Conservation (phyloP, 2,329 filamentous ascomycete genomes). For the Coniochaeta sp. region DNA sequence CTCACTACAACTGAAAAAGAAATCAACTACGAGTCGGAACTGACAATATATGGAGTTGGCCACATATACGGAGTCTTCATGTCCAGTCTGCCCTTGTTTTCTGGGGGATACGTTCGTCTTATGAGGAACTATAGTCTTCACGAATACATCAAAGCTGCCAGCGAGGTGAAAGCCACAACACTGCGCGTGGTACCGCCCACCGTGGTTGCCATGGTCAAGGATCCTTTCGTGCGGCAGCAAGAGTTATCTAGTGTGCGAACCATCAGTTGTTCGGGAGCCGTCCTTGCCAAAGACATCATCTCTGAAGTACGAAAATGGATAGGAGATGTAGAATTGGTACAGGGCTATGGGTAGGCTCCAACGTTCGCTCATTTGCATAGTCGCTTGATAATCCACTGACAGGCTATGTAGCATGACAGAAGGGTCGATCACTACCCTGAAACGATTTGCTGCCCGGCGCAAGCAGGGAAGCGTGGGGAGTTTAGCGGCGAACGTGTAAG, state of each 20-base stretch:
- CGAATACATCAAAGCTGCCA: not conserved
- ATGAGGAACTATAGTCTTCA: not conserved
- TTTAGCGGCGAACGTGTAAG: not conserved
- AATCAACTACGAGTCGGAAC: no score
- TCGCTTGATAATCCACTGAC: constrained; percentile 12
- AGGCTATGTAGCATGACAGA: constrained; percentile 9
- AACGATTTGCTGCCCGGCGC: not conserved
- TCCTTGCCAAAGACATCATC: constrained; percentile 12
- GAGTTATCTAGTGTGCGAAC: constrained; percentile 10
- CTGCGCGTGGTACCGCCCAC: constrained; percentile 15
- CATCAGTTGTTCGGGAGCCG: constrained; percentile 14
- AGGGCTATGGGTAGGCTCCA: constrained; percentile 12
- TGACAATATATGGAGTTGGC: not conserved
- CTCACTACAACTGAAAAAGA: not conserved
- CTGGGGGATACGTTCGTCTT: not conserved
- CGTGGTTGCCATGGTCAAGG: constrained; percentile 14
- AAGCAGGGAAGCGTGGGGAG: not conserved
- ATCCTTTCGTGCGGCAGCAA: constrained; percentile 8
- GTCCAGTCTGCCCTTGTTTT: not conserved
- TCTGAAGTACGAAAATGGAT: constrained; percentile 8
- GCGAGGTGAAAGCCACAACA: constrained; percentile 12
- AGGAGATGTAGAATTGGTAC: constrained; percentile 9
- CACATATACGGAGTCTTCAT: not conserved
- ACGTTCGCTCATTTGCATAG: no score
- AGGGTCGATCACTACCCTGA: not conserved